Evolutionary conservation across 768 basidiomycete species (phyloP), one percentile per base, ranked within the genome.

Genomic region (Trametes gibbosa): DNA sequence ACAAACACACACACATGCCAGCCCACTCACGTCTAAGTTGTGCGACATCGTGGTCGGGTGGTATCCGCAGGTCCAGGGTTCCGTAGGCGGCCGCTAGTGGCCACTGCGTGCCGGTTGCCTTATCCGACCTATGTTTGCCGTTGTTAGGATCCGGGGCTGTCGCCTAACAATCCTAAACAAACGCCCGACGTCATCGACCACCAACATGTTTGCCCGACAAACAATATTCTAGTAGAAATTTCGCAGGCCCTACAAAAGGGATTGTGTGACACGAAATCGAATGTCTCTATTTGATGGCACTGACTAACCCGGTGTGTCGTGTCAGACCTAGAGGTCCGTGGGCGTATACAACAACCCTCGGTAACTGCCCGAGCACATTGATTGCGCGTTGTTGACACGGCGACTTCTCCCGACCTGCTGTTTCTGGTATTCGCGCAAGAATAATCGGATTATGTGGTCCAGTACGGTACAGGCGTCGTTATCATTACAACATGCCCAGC

Each of bases 21-120:
- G 23, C 37, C 29, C 16, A 48, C 69, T 64, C 61, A 70, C 69
- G 57, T 70, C 67, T 51, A 70, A 55, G 56, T 70, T 70, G 25
- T 61, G 51, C 47, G 64, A 51, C 66, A 69, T 67, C 37, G 29
- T 32, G 48, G 53, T 50, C 39, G 49, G 41, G 39, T 53, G 60
- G 53, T 53, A 56, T 48, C 52, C 52, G 54, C 56, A 23, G 55
- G 21, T n/a, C 35, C 37, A 29, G 13, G 48, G 39, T 27, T 49
- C 39, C 32, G 32, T 37, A 49, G 55, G 51, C 37, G 48, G n/a
- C n/a, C n/a, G n/a, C n/a, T n/a, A n/a, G n/a, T 56, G 56, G 29
- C 45, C 41, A 24, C 48, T 16, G 45, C 50, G 24, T 37, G 47
- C 4, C 27, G 50, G 12, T 25, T 62, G 19, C 52, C 61, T 40